Evolutionary conservation across 352 stramenopile genomes (phyloP).

Genomic region (Phytophthora rubi): DNA sequence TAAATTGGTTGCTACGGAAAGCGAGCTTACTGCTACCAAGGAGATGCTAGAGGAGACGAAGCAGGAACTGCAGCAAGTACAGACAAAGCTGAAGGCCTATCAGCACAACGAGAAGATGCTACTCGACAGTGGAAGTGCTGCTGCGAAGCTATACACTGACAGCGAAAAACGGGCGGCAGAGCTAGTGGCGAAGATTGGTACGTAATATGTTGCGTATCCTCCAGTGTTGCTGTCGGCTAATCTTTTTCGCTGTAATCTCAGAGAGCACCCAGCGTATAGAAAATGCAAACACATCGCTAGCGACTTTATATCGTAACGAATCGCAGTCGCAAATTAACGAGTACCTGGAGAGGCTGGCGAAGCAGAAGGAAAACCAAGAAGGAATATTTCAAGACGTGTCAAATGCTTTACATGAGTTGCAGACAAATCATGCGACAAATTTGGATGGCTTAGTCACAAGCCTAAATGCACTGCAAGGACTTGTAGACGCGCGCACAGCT

Average conservation of each 20-base stretch:
- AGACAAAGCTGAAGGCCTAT: slow-evolving; percentile 48
- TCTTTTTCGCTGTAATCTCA: slow-evolving; percentile 21
- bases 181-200: slow-evolving; percentile 65
- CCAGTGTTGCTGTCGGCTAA: not conserved
- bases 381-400: slow-evolving; percentile 51
- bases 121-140: slow-evolving; percentile 55
- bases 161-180: slow-evolving; percentile 57
- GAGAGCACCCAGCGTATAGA: slow-evolving; percentile 58
- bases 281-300: slow-evolving; percentile 55
- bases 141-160: slow-evolving; percentile 59
- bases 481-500: slow-evolving; percentile 40
- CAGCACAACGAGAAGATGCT: slow-evolving; percentile 64
- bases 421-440: slow-evolving; percentile 52
- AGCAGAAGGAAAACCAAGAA: slow-evolving; percentile 61
- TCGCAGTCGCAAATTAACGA: slow-evolving; percentile 49
- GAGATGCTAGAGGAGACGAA: slow-evolving; percentile 41
- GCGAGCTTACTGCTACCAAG: slow-evolving; percentile 43
- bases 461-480: slow-evolving; percentile 38
- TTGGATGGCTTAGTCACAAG: slow-evolving; percentile 45
- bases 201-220: slow-evolving; percentile 3
- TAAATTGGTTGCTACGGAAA: slow-evolving; percentile 44
- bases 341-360: slow-evolving; percentile 54
- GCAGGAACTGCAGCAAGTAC: slow-evolving; percentile 33
- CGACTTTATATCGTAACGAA: slow-evolving; percentile 48
- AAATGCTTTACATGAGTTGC: slow-evolving; percentile 52